A percentile compares a stretch with the other conserved stretches of the same genome.
phyloP scores from a whole-genome alignment of 495 filamentous ascomycete species.

The Ascodesmis nigricans region DNA sequence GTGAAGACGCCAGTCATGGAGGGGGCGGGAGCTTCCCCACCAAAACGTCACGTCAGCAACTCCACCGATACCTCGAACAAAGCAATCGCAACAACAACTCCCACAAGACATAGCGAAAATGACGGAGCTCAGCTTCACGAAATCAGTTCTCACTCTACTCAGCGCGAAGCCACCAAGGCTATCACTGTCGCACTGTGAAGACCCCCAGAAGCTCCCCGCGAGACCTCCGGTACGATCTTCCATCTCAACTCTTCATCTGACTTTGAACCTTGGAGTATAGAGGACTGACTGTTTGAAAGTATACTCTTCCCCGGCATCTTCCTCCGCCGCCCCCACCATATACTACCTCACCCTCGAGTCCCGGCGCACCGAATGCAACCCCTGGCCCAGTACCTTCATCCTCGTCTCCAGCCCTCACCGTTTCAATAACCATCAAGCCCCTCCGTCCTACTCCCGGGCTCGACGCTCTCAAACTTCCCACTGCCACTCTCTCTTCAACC shows the following conservation, averaged over 20 bases:
- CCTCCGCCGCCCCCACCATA: constrained; percentile 27
- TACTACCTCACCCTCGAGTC: constrained; percentile 29
- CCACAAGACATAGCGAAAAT: too few species aligned
- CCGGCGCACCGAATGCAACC: constrained; percentile 5
- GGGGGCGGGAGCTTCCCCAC: too few species aligned
- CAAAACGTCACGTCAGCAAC: too few species aligned
- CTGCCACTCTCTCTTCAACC: constrained; percentile 38
- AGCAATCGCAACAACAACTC: too few species aligned
- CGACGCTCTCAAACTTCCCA: constrained; percentile 29
- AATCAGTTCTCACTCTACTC: constrained; percentile 56
- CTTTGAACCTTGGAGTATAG: too few species aligned
- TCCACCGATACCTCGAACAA: too few species aligned
- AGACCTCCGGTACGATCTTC: constrained; percentile 41
- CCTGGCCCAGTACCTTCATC: constrained; percentile 11
- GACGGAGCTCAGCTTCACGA: constrained; percentile 71
- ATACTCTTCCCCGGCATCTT: too few species aligned
- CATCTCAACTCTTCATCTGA: too few species aligned
- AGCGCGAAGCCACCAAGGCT: constrained; percentile 59
- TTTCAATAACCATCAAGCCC: constrained; percentile 41
- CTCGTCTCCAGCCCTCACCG: constrained; percentile 14
- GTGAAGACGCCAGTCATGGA: too few species aligned
- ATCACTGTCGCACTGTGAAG: constrained; percentile 62
- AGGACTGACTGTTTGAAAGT: too few species aligned
- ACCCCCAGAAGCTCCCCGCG: constrained; percentile 48
- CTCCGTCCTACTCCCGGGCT: constrained; percentile 38